Percentiles rank a stretch among this genome's conserved stretches.
phyloP scores from a whole-genome alignment of 1,284 basidiomycete genomes.

The Wallemia mellicola region DNA sequence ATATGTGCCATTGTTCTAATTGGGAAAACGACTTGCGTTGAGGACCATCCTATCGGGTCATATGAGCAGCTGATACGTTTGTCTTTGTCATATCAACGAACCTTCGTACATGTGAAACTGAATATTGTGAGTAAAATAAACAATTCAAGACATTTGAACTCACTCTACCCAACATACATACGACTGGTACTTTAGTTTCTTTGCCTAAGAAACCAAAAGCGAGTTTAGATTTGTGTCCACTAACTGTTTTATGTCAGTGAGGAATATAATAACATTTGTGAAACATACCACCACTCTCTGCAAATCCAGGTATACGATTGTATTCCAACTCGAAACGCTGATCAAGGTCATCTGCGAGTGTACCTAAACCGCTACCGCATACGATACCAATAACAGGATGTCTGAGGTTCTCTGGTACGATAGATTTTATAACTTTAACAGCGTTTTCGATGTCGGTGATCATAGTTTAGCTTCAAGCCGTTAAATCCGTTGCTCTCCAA shows the following conservation, averaged over 20 bases:
- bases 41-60: neutral
- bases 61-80: too few relatives aligned
- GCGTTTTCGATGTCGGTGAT: neutral
- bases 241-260: slow-evolving; percentile 19
- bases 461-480: neutral
- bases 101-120: slow-evolving; percentile 63
- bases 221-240: slow-evolving; percentile 40
- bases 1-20: slow-evolving; percentile 41
- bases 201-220: slow-evolving; percentile 43
- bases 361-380: slow-evolving; percentile 13
- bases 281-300: neutral
- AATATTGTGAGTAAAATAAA: neutral
- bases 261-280: neutral
- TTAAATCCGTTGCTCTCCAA: neutral
- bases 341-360: slow-evolving; percentile 3
- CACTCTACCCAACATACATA: slow-evolving; percentile 56
- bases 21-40: slow-evolving; percentile 27
- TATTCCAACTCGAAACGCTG: slow-evolving; percentile 5
- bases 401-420: slow-evolving; percentile 20
- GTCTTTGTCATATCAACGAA: too few relatives aligned
- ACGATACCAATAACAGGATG: slow-evolving; percentile 38
- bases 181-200: slow-evolving; percentile 30
- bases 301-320: slow-evolving; percentile 5
- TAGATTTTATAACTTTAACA: slow-evolving; percentile 4
- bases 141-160: slow-evolving; percentile 6